A percentile compares a stretch with the other conserved stretches of the same genome.
Conservation (phyloP, 1,139 yeast species). For the Diutina ranongensis region DNA sequence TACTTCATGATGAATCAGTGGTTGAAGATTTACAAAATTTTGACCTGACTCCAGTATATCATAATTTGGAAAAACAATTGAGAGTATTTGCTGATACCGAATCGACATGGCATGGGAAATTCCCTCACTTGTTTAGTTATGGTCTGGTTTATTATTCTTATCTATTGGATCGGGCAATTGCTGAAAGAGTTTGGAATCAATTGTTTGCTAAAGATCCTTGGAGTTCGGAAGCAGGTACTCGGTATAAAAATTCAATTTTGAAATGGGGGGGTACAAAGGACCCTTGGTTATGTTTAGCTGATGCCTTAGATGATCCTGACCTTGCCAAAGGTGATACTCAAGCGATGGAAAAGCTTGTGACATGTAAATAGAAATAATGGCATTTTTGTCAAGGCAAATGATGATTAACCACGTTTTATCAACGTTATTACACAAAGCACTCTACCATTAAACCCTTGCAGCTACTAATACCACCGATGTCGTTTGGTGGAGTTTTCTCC, state of each 20-base stretch:
- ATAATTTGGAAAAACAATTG: conserved; percentile 46
- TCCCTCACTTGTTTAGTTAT: conserved; percentile 87
- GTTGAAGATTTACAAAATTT: conserved; percentile 21
- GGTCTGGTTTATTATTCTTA: conserved; percentile 94
- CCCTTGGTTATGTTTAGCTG: conserved; percentile 82
- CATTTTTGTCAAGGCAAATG: no score
- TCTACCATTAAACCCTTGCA: no score
- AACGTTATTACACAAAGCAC: no score
- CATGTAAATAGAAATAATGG: conserved; percentile 7
- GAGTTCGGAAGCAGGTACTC: conserved; percentile 60
- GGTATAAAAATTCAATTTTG: conserved; percentile 57
- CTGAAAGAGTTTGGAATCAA: conserved; percentile 72
- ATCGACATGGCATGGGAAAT: conserved; percentile 88
- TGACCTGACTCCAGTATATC: conserved; percentile 51
- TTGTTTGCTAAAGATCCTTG: conserved; percentile 64
- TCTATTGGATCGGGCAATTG: conserved; percentile 84
- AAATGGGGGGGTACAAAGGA: conserved; percentile 92
- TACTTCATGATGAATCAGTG: conserved; percentile 42
- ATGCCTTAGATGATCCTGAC: conserved; percentile 54
- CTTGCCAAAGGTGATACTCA: conserved; percentile 55
- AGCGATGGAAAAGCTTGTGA: conserved; percentile 61
- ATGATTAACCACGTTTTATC: no score
- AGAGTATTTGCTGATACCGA: conserved; percentile 47
- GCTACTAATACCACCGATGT: no score
- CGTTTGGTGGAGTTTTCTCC: no score